These are phyloP conservation scores for Debaryomyces tyrocola DNA, from an alignment of 805 yeast species.

Conservation along the genomic window DNA sequence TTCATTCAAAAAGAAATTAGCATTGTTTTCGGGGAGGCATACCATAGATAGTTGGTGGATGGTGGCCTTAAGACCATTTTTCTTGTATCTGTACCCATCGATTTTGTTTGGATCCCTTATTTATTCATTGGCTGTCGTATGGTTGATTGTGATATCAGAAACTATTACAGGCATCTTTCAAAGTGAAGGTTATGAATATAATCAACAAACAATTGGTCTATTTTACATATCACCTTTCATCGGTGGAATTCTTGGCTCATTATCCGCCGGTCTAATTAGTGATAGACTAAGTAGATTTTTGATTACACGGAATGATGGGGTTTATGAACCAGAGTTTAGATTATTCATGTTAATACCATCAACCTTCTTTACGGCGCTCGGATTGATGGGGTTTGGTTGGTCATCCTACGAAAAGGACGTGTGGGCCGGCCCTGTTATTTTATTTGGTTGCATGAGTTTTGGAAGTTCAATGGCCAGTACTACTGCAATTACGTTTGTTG, in stretches of 20 bases:
- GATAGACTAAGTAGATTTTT: constrained; percentile 49
- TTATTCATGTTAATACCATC: constrained; percentile 52
- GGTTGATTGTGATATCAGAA: constrained; percentile 64
- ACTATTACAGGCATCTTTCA: constrained; percentile 52
- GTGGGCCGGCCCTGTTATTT: constrained; percentile 60
- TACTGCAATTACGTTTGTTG: constrained; percentile 58
- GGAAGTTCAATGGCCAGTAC: constrained; percentile 64
- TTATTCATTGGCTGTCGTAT: constrained; percentile 59
- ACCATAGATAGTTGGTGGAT: constrained; percentile 53
- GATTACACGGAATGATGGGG: constrained; percentile 48
- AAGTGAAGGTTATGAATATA: constrained; percentile 44
- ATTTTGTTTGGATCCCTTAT: constrained; percentile 51
- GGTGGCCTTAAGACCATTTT: constrained; percentile 56
- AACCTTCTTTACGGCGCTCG: constrained; percentile 45
- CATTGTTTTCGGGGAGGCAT: constrained; percentile 50
- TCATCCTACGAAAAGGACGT: constrained; percentile 43
- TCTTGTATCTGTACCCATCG: constrained; percentile 50
- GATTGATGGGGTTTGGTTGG: constrained; percentile 68
- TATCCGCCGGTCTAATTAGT: constrained; percentile 50
- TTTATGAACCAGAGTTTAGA: constrained; percentile 65
- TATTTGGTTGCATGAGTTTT: constrained; percentile 56
- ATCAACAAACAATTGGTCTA: constrained; percentile 49
- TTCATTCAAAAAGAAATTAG: constrained; percentile 31
- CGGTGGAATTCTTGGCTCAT: constrained; percentile 59
- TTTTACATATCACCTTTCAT: constrained; percentile 56